Conservation (phyloP, 345 rosid species). For the Sisymbrium irio region DNA sequence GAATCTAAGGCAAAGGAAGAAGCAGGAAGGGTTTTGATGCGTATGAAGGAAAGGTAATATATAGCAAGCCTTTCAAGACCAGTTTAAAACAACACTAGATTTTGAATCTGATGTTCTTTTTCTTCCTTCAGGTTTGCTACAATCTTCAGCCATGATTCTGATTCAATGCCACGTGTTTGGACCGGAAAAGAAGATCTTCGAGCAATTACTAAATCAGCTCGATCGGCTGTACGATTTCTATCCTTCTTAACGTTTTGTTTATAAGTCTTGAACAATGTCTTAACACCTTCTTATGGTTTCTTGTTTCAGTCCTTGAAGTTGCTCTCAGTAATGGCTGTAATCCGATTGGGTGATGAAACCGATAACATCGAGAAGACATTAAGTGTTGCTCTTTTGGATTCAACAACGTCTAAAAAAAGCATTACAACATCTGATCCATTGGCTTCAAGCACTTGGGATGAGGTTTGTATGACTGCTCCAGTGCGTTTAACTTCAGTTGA, state of each 20-base stretch:
- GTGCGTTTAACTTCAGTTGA: not conserved
- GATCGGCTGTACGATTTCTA: constrained; percentile 58
- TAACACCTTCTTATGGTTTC: not conserved
- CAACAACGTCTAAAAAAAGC: constrained; percentile 49
- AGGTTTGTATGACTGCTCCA: constrained; percentile 39
- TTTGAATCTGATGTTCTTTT: not conserved
- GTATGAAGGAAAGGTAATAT: constrained; percentile 84
- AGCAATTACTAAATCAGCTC: constrained; percentile 82
- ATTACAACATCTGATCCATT: constrained; percentile 58
- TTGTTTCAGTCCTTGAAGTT: constrained; percentile 76
- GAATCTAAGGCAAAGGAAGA: constrained; percentile 86
- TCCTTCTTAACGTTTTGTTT: not conserved
- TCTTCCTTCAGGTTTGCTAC: constrained; percentile 58
- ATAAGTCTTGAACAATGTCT: not conserved
- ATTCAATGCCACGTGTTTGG: constrained; percentile 98
- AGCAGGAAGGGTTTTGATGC: constrained; percentile 72
- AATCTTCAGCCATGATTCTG: constrained; percentile 82
- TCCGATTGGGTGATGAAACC: constrained; percentile 60
- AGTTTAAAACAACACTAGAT: not conserved
- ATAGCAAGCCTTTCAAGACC: constrained; percentile 5
- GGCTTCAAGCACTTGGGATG: constrained; percentile 89
- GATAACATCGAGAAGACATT: constrained; percentile 68
- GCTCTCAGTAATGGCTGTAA: constrained; percentile 76
- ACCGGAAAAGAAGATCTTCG: constrained; percentile 93
- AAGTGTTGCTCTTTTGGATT: constrained; percentile 52